Conservation (phyloP, 768 basidiomycete genomes). For the Phlebiopsis flavidoalba region DNA sequence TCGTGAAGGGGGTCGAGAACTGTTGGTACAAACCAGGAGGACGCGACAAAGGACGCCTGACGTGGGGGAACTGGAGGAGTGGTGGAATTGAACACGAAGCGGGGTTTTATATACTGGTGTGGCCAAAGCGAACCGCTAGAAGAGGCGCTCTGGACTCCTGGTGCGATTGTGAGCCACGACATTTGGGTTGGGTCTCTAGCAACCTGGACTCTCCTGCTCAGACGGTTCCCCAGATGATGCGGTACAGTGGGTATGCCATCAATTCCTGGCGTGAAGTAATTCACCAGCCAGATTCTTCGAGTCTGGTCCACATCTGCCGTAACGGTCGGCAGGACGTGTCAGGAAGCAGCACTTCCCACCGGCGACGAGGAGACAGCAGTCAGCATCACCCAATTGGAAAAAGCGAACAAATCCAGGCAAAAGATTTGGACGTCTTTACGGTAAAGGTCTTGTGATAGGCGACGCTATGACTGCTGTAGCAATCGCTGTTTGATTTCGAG, state of each 20-base stretch:
- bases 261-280: not conserved
- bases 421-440: slow-evolving; percentile 20
- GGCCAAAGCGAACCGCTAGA: not conserved
- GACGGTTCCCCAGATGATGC: slow-evolving; percentile 8
- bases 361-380: not conserved
- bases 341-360: slow-evolving; percentile 12
- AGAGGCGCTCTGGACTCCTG: slow-evolving; percentile 1
- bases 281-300: not conserved
- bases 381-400: slow-evolving; percentile 14
- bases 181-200: not conserved
- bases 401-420: slow-evolving; percentile 12
- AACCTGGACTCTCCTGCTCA: slow-evolving; percentile 7
- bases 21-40: not conserved
- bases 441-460: slow-evolving; percentile 28
- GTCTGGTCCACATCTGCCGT: slow-evolving; percentile 5
- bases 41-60: not conserved
- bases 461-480: slow-evolving; percentile 11
- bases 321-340: slow-evolving; percentile 14
- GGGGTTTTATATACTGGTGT: not conserved
- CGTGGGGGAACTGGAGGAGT: not conserved
- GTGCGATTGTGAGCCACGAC: not conserved
- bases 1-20: not conserved
- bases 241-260: not conserved
- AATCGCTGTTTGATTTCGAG: slow-evolving; percentile 20
- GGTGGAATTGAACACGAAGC: not conserved